A percentile compares a stretch with the other conserved stretches of the same genome.
These are phyloP conservation scores for Trichoderma lentiforme DNA, from an alignment of 2,329 filamentous ascomycete genomes.

Conservation along the genomic window DNA sequence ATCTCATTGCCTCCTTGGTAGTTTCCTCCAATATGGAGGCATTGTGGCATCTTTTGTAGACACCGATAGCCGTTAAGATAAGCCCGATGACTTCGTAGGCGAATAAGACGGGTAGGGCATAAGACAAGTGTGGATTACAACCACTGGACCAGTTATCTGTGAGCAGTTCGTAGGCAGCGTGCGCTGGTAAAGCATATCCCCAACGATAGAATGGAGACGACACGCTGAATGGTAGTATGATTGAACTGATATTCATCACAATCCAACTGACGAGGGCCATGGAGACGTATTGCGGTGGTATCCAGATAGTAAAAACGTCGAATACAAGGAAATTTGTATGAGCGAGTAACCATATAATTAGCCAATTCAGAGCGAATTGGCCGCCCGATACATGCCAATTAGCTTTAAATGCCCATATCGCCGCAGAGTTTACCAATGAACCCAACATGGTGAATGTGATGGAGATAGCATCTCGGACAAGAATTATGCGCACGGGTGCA, in stretches of 20 bases:
- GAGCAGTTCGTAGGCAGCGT: conserved; percentile 22
- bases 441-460: conserved; percentile 22
- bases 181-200: conserved; percentile 22
- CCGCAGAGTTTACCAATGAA: conserved; percentile 17
- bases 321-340: conserved; percentile 24
- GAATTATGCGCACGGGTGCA: conserved; percentile 17
- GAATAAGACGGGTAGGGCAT: conserved; percentile 23
- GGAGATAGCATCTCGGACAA: conserved; percentile 21
- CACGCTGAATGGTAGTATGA: conserved; percentile 21
- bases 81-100: conserved; percentile 21
- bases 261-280: conserved; percentile 24
- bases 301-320: conserved; percentile 26
- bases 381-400: conserved; percentile 19
- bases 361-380: conserved; percentile 23
- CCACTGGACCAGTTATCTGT: conserved; percentile 23
- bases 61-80: conserved; percentile 18
- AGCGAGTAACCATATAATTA: conserved; percentile 23
- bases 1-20: conserved; percentile 16
- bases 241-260: conserved; percentile 23
- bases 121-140: conserved; percentile 23
- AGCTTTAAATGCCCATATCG: conserved; percentile 22
- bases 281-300: conserved; percentile 22
- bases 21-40: conserved; percentile 21
- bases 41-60: conserved; percentile 20
- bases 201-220: conserved; percentile 22